Evolutionary conservation across 352 stramenopile species (phyloP), one percentile per base, ranked within the genome.

Genomic region (Phytophthora fragariae): DNA sequence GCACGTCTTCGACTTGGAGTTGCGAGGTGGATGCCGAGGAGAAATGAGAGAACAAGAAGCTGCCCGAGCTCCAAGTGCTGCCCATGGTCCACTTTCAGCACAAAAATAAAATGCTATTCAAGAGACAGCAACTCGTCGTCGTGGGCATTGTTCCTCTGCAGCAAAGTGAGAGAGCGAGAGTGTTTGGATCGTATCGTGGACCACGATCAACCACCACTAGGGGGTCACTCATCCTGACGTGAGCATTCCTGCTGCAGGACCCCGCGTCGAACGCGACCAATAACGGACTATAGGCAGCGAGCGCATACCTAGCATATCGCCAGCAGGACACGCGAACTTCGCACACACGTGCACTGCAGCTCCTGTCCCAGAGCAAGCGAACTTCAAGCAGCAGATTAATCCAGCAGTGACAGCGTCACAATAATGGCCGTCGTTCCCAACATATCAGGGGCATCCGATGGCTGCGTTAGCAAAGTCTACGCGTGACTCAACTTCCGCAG

Each of bases 1-100:
- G 60, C 39, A 80, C 80, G 17, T 88, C 73, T 62, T 79, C 76
- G 62, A 77, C 63, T 41, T 63, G 24, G 33, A 76, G 33, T 31
- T 70, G 60, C 8, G 50, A 35, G 11, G 64, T 55, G 8, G 55
- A 44, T 39, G 65, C 44, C 24, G 58, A 37, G 5, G 62, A 33
- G 3, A 57, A 53, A 29, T 54, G 19, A 9, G 3, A 17, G 2
- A 57, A 59, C 1, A 58, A 49, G 50, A 62, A 61, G 35, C 53
- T 44, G 46, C 15, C 59, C 11, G 39, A 67, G 17, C 67, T 76
- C 70, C 70, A 73, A 3, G 65, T 65, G 41, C n/a, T 72, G 14
- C 72, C 72, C 72, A 79, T 79, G 44, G 37, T 6, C 47, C 31
- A 64, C 24, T 52, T 59, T n/a, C 21, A 33, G 2, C n/a, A 5